Conservation (phyloP, 345 rosid species). For the Pistacia integerrima region DNA sequence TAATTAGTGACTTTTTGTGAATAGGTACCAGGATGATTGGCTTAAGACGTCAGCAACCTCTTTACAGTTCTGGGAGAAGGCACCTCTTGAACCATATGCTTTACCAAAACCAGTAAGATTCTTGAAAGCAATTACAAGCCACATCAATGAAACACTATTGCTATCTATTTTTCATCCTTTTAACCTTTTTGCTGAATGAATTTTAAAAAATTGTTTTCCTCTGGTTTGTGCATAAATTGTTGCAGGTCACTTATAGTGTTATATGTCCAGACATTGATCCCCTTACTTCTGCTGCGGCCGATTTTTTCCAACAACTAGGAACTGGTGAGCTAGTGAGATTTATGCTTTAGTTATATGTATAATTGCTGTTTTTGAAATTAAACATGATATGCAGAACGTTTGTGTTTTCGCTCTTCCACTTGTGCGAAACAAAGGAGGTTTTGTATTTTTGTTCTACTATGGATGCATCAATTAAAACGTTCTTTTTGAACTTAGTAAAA, state of each 20-base stretch:
- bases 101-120: conserved; percentile 73
- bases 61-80: conserved; percentile 95
- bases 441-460: background rate
- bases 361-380: background rate
- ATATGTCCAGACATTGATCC: conserved; percentile 97
- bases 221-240: conserved; percentile 25
- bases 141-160: background rate
- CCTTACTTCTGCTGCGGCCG: conserved; percentile 85
- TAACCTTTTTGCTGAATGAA: conserved; percentile 1
- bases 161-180: background rate
- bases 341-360: background rate
- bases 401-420: conserved; percentile 1
- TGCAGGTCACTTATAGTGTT: conserved; percentile 81
- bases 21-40: conserved; percentile 99
- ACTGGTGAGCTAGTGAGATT: conserved; percentile 60
- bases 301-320: conserved; percentile 97
- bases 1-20: conserved; percentile 20
- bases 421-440: background rate
- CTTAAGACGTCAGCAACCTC: conserved; percentile 83
- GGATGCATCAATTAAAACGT: background rate
- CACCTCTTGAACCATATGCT: conserved; percentile 98
- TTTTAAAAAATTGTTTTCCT: conserved; percentile 10
- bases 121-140: background rate
- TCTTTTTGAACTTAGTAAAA: background rate
- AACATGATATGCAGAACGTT: background rate